Evolutionary conservation across 2,329 filamentous ascomycete species (phyloP).

Genomic region (Neopestalotiopsis sp.): DNA sequence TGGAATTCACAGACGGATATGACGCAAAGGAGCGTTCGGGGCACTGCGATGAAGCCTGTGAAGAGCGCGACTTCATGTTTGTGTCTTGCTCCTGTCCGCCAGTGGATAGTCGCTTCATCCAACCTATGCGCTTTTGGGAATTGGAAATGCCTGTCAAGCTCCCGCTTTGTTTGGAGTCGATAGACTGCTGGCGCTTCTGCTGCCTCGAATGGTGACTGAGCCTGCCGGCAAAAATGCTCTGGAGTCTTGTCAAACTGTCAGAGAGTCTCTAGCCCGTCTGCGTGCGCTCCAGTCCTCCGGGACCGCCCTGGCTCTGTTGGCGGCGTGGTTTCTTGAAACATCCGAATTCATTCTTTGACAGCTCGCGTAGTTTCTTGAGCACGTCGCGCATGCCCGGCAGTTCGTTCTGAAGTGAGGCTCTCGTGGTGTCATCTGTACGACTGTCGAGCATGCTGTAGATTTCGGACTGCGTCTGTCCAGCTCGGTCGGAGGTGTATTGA

Average conservation of each 20-base stretch:
- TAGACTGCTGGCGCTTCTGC: background rate
- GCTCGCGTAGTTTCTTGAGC: constrained; percentile 82
- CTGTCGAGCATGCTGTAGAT: constrained; percentile 92
- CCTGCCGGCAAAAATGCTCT: constrained; percentile 1
- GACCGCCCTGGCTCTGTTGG: constrained; percentile 20
- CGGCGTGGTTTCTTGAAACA: constrained; percentile 67
- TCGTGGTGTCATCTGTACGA: constrained; percentile 86
- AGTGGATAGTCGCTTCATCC: background rate
- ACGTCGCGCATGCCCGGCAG: constrained; percentile 87
- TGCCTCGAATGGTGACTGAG: constrained; percentile 10
- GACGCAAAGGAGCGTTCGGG: background rate
- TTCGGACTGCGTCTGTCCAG: constrained; percentile 81
- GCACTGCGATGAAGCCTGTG: background rate
- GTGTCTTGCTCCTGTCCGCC: background rate
- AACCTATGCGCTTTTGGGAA: constrained; percentile 8
- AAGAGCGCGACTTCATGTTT: background rate
- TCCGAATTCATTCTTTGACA: constrained; percentile 85
- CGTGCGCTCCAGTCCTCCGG: constrained; percentile 31
- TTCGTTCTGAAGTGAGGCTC: constrained; percentile 81
- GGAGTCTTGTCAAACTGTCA: background rate
- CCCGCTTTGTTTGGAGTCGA: background rate
- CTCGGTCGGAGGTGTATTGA: constrained; percentile 85
- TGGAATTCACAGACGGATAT: background rate
- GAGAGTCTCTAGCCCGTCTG: constrained; percentile 34
- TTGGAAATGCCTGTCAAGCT: background rate